A percentile compares a stretch with the other conserved stretches of the same genome.
phyloP scores from a whole-genome alignment of 345 rosid genomes.

The Citrus medica region DNA sequence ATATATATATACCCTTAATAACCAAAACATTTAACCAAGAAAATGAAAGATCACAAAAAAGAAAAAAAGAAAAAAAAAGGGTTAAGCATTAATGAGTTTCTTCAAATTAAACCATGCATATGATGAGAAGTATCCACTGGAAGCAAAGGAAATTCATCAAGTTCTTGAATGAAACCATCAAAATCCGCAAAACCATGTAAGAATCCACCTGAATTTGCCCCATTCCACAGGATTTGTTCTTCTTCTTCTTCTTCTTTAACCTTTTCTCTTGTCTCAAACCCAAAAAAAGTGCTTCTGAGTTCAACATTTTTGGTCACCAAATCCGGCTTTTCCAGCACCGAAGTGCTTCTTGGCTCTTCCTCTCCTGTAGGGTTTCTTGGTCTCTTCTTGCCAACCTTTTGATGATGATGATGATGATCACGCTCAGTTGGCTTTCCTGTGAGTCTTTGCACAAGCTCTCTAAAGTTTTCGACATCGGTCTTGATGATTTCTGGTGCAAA shows the following conservation, averaged over 20 bases:
- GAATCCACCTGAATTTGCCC: conserved; percentile 46
- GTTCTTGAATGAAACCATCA: conserved; percentile 72
- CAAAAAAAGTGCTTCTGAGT: conserved; percentile 21
- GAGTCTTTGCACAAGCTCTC: conserved; percentile 86
- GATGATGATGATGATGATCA: conserved; percentile 2
- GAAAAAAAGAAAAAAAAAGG: neutral
- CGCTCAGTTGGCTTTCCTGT: conserved; percentile 66
- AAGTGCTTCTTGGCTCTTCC: neutral
- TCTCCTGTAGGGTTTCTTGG: conserved; percentile 18
- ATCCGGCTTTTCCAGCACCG: neutral
- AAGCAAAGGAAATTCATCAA: conserved; percentile 50
- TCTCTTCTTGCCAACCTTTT: conserved; percentile 19
- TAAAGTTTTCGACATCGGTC: conserved; percentile 81
- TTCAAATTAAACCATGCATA: conserved; percentile 33
- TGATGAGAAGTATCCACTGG: conserved; percentile 39
- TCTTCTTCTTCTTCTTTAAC: conserved; percentile 33
- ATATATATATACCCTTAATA: neutral
- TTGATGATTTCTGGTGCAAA: conserved; percentile 95
- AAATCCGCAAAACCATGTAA: conserved; percentile 57
- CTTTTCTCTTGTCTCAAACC: conserved; percentile 21
- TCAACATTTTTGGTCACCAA: conserved; percentile 20
- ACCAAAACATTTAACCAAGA: conserved; percentile 1
- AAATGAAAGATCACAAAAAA: neutral
- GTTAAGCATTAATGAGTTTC: conserved; percentile 14
- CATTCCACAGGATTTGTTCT: conserved; percentile 26